Base-by-base conservation (phyloP, 1,284 basidiomycete species). In the Cystobasidium slooffiae region DNA sequence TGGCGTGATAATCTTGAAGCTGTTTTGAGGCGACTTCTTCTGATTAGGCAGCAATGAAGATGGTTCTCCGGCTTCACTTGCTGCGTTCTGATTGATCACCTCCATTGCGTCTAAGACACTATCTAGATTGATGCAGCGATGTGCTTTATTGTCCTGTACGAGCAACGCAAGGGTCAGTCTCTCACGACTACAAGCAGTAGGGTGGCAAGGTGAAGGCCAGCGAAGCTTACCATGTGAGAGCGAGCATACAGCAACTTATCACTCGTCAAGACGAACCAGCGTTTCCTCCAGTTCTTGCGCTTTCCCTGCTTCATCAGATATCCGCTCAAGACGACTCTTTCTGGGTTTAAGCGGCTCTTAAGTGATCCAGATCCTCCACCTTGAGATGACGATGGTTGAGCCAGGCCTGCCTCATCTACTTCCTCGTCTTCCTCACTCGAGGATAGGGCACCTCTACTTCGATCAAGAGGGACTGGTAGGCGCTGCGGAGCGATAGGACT, bases 1-100 rank as follows among this genome's bases (percentile, higher is more conserved):
- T 74, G 94, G 94, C 43, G 94, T 98, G 78, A 99, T 91, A 76
- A 99, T 91, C 84, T 97, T 94, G 88, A 99, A 97, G 66, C 91
- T 92, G 81, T 90, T 86, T 56, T 84, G 83, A 39, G 82, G 52
- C 7, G 51, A 18, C 39, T 74, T 67, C 39, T 75, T 75, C 41
- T 55, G 68, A 88, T 89, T 20, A 88, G 90, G 4, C 6, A 14
- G 20, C n/a, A 31, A 49, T n/a, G 43, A 16, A 22, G 64, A 66
- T 31, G 31, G 31, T 24, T 63, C 51, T 8, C 22, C 10, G 31
- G 75, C 65, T 24, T 69, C 66, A 65, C 64, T 67, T 0, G 22
- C n/a, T 77, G 84, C 24, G 51, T 68, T 67, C 66, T 76, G 12
- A 58, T 84, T 75, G 65, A 90, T 88, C 81, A 90, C 92, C 81